Conservation (phyloP, 306 rosid species). For the Dryas alaskensis region DNA sequence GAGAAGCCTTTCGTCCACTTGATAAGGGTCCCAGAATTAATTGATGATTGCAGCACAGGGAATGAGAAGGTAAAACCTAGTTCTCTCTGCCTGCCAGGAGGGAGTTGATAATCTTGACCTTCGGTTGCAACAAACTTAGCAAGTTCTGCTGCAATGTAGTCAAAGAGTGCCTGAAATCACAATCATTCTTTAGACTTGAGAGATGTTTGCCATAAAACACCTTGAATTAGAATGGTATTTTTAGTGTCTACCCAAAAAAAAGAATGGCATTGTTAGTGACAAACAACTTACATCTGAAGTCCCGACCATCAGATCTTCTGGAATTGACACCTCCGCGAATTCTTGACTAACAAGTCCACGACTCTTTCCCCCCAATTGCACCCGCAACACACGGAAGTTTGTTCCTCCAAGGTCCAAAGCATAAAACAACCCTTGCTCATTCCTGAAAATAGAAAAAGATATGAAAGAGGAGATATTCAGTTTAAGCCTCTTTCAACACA, state of each 20-base stretch:
- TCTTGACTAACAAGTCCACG: constrained; percentile 52
- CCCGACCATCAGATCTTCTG: constrained; percentile 83
- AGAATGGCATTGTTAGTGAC: neutral
- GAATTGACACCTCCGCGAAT: constrained; percentile 75
- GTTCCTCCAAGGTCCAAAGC: constrained; percentile 99
- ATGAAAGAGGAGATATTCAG: too few species aligned
- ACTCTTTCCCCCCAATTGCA: constrained; percentile 74
- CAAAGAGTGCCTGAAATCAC: constrained; percentile 72
- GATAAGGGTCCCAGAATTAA: constrained; percentile 81
- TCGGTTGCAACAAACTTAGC: constrained; percentile 70
- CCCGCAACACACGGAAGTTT: constrained; percentile 84
- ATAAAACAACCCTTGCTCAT: constrained; percentile 84
- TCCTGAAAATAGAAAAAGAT: constrained; percentile 35
- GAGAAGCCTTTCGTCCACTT: constrained; percentile 97
- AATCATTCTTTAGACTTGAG: neutral
- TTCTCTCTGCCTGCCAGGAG: constrained; percentile 86
- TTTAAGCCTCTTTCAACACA: too few species aligned
- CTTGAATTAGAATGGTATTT: neutral
- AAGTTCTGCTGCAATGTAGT: constrained; percentile 75
- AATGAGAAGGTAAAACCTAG: constrained; percentile 97
- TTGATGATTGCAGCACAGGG: constrained; percentile 91
- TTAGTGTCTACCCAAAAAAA: too few species aligned
- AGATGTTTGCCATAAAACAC: neutral
- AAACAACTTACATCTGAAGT: constrained; percentile 65
- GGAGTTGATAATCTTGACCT: constrained; percentile 65